A percentile compares a stretch with the other conserved stretches of the same genome.
Conservation (phyloP, 202 grass and related monocot species). For the Zoysia matrella region DNA sequence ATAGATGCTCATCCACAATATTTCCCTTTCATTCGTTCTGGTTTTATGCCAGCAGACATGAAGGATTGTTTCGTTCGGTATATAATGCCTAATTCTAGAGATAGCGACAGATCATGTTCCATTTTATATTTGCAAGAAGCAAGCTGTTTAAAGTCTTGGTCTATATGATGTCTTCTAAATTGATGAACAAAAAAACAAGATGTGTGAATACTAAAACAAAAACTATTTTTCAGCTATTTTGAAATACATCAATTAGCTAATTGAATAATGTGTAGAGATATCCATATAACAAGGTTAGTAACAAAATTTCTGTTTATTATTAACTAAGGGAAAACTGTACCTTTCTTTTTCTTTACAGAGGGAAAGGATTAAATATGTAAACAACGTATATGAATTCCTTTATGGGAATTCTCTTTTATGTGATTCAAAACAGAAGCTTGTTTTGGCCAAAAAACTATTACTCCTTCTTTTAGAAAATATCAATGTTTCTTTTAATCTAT, state of each 20-base stretch:
- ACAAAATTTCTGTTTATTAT: neutral
- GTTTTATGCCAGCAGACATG: neutral
- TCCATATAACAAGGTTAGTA: neutral
- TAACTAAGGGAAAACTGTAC: neutral
- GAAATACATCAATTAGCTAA: neutral
- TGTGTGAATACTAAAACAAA: neutral
- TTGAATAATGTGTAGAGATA: neutral
- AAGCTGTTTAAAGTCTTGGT: neutral
- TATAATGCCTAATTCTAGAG: neutral
- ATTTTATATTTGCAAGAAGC: neutral
- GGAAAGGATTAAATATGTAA: neutral
- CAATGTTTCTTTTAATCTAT: neutral
- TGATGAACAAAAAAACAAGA: neutral
- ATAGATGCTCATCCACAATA: neutral
- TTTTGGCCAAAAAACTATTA: neutral
- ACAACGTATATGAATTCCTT: neutral
- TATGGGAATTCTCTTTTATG: neutral
- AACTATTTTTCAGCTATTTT: neutral
- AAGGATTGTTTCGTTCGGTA: neutral
- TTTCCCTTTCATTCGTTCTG: neutral
- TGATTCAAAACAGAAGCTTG: neutral
- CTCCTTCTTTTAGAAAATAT: no score
- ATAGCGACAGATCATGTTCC: neutral
- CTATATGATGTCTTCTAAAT: slow-evolving; percentile 7
- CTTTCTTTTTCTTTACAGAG: neutral